Evolutionary conservation across 352 stramenopile species (phyloP).

Genomic region (Pythium dissimile): DNA sequence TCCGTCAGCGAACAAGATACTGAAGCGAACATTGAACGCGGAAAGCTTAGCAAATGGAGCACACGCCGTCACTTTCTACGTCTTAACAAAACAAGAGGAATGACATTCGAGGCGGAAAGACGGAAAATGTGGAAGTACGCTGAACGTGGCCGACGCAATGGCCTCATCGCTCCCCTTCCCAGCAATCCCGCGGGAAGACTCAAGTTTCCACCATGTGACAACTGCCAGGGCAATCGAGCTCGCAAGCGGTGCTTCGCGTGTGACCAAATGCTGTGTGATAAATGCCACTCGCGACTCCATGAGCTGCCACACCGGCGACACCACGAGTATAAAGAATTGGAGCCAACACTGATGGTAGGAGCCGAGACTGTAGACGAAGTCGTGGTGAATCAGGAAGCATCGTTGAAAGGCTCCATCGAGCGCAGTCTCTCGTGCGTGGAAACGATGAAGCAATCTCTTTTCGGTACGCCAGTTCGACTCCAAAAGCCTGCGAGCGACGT

Average conservation of each 20-base stretch:
- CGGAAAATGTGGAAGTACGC: conserved; percentile 31
- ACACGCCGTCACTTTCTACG: conserved; percentile 36
- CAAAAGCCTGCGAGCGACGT: conserved; percentile 11
- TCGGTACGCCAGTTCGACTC: background rate
- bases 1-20: background rate
- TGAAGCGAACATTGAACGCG: background rate
- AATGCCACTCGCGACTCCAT: conserved; percentile 55
- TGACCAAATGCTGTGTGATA: conserved; percentile 59
- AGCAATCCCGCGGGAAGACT: conserved; percentile 24
- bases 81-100: conserved; percentile 22
- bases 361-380: conserved; percentile 18
- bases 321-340: conserved; percentile 45
- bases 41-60: conserved; percentile 25
- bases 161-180: conserved; percentile 52
- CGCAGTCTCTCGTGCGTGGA: conserved; percentile 28
- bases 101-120: conserved; percentile 38
- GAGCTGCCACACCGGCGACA: conserved; percentile 45
- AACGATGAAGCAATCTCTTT: conserved; percentile 28
- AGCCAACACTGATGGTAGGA: conserved; percentile 27
- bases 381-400: conserved; percentile 28
- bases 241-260: conserved; percentile 49
- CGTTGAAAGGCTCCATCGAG: conserved; percentile 18
- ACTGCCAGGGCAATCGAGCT: conserved; percentile 41
- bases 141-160: conserved; percentile 42
- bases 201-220: conserved; percentile 49